phyloP scores from a whole-genome alignment of 768 basidiomycete species.

The Mycena sanguinolenta region DNA sequence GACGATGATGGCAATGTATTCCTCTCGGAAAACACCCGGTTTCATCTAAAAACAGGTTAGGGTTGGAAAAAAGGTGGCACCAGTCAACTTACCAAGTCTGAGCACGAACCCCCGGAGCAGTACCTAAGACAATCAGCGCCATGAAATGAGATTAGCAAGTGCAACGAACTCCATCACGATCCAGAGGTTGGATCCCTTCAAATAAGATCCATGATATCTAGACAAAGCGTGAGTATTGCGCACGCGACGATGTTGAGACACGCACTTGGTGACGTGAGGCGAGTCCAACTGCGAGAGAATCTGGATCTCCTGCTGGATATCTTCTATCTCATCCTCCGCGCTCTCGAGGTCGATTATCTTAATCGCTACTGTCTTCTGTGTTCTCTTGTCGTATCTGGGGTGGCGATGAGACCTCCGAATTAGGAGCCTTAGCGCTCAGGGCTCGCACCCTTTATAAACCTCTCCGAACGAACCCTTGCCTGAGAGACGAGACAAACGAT shows the following conservation, averaged over 20 bases:
- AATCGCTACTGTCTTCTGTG: conserved; percentile 97
- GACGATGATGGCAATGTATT: conserved; percentile 98
- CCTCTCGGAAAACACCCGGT: conserved; percentile 96
- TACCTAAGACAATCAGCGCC: conserved; percentile 66
- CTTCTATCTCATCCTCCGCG: conserved; percentile 99
- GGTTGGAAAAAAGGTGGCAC: conserved; percentile 26
- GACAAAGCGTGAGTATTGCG: conserved; percentile 30
- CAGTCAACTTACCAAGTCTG: conserved; percentile 81
- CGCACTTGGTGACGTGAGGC: conserved; percentile 94
- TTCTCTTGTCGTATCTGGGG: conserved; percentile 92
- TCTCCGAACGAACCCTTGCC: conserved; percentile 99
- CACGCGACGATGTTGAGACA: conserved; percentile 37
- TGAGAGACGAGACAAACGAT: conserved; percentile 47
- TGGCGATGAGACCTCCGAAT: conserved; percentile 17
- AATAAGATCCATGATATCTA: conserved; percentile 94
- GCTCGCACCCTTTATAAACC: conserved; percentile 94
- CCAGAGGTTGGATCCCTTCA: conserved; percentile 97
- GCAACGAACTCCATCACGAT: conserved; percentile 94
- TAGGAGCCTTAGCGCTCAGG: conserved; percentile 28
- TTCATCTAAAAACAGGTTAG: conserved; percentile 80
- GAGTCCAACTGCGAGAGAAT: conserved; percentile 97
- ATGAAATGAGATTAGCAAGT: not conserved
- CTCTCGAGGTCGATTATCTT: conserved; percentile 99
- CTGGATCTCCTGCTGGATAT: conserved; percentile 99
- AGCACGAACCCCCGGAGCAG: conserved; percentile 98